Evolutionary conservation across 176 grass and related monocot genomes (phyloP).

Genomic region (Avena sativa): DNA sequence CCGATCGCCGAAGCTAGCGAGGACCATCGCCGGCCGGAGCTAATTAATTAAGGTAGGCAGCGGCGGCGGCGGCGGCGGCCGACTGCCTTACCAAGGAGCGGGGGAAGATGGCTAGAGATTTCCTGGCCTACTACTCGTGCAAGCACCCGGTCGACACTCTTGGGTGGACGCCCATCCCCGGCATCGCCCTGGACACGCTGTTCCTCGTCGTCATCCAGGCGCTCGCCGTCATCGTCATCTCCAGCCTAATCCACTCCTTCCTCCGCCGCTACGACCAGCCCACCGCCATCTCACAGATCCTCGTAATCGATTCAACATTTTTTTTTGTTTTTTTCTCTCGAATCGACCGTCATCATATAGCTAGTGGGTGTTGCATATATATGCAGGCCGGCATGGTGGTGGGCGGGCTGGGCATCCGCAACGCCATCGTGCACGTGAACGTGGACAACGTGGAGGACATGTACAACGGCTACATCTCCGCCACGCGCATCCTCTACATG

Average conservation of each 20-base stretch:
- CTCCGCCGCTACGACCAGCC: slow-evolving; percentile 60
- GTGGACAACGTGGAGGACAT: slow-evolving; percentile 65
- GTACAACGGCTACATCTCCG: slow-evolving; percentile 43
- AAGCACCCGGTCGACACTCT: background rate
- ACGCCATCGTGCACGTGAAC: slow-evolving; percentile 53
- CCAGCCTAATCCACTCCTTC: slow-evolving; percentile 50
- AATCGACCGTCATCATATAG: background rate
- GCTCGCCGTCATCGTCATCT: slow-evolving; percentile 42
- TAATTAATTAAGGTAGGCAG: background rate
- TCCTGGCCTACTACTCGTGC: slow-evolving; percentile 12
- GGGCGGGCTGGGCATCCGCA: slow-evolving; percentile 50
- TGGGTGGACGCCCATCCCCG: slow-evolving; percentile 37
- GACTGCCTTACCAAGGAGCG: background rate
- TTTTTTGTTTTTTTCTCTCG: background rate
- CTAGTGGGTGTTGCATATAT: too few relatives aligned
- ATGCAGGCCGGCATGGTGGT: slow-evolving; percentile 43
- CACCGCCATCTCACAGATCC: slow-evolving; percentile 52
- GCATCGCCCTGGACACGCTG: slow-evolving; percentile 55
- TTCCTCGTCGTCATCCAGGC: slow-evolving; percentile 57
- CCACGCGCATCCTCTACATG: slow-evolving; percentile 47
- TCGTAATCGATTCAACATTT: slow-evolving; percentile 23
- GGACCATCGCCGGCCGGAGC: background rate
- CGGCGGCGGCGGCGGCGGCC: slow-evolving; percentile 17
- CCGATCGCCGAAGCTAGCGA: background rate
- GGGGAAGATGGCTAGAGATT: slow-evolving; percentile 18